Base-by-base conservation (phyloP, 169 alveolate genomes). In the Eimeria acervulina region DNA sequence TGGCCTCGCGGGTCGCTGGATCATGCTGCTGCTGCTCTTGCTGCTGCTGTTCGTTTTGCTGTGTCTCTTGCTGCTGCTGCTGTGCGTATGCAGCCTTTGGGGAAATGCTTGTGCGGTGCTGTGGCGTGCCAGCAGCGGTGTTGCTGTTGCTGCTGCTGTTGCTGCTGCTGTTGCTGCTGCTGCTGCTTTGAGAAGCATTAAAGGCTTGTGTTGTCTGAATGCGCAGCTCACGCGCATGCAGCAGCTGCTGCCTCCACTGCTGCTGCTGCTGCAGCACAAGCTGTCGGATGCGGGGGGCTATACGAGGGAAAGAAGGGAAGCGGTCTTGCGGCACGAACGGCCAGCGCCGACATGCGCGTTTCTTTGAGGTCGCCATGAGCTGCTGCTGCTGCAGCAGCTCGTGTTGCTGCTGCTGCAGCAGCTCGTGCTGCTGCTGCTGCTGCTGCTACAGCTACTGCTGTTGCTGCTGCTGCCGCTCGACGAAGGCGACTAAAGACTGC, bases 321-420 rank as follows among this genome's bases (percentile, higher is more conserved):
- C 90, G 90, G 28, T 81, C 90, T 15, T 81, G 70, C 26, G 90
- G 90, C 15, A 81, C 90, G 38, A 81, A 81, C 47, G 92, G 92
- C 92, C 92, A 84, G 7, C 92, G 92, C 92, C 92, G 6, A n/a
- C 90, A 81, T 19, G 72, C 42, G n/a, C 90, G 90, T 31, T 81
- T 81, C 90, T 81, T 81, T 6, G 90, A 81, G 44, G 42, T 47
- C 92, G 76, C 92, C 76, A 84, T 52, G 61, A 28, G 78, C 42
- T 84, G 92, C 92, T 44, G 72, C 70, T 36, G 94, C 63, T 40
- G 94, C 74, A 0, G 93, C 78, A 17, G 83, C 63, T 59, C 47
- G 40, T n/a, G 61, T 42, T n/a, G 61, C 84, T 17, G 94, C 66
- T 42, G 68, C 91, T 26, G 76, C 76, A 51, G 91, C 91, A 23